Base-by-base conservation (phyloP, 768 basidiomycete genomes). In the Leccinum variicolor region DNA sequence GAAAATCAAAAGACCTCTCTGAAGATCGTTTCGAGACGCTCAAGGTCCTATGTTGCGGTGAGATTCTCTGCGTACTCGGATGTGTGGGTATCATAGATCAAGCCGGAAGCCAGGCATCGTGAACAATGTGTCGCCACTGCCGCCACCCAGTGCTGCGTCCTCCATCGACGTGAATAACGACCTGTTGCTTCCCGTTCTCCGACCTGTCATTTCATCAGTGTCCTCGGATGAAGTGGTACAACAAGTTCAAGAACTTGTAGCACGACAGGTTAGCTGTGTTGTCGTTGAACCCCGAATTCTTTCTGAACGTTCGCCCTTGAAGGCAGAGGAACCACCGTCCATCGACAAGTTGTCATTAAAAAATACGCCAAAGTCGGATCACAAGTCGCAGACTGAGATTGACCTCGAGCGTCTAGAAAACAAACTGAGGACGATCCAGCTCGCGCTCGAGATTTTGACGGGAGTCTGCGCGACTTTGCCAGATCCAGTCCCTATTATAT, bases 381-480 rank as follows among this genome's bases (percentile, higher is more conserved):
- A 95, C 69, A 88, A 83, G 69, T 81, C 87, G 3, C 67, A 77
- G 1, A 79, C 80, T 14, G 89, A 94, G 66, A 55, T 84, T 11
- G 85, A 89, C 64, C 79, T 97, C 2, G 89, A 91, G 59, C 75
- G 75, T 28, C 75, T 94, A 14, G 94, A 98, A 72, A 75, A 77
- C 15, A 81, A 75, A 54, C 71, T 97, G 53, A 80, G 86, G 63
- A 89, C 89, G 1, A 79, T 92, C 11, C 88, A 90, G 61, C 79
- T 94, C 31, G 84, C 89, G n/a, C 77, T 97, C 26, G 94, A 98
- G 73, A 84, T 97, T 50, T 71, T 97, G 60, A 95, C 93, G 0
- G 89, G 89, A 29, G 77, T 82, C n/a, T 97, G 92, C 68, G 94
- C 94, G 19, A 91, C 86, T 6, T 17, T 48, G 1, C 26, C 47